Evolutionary conservation across 257 asterid species (phyloP), one percentile per base, ranked within the genome.

Genomic region (Avicennia marina): DNA sequence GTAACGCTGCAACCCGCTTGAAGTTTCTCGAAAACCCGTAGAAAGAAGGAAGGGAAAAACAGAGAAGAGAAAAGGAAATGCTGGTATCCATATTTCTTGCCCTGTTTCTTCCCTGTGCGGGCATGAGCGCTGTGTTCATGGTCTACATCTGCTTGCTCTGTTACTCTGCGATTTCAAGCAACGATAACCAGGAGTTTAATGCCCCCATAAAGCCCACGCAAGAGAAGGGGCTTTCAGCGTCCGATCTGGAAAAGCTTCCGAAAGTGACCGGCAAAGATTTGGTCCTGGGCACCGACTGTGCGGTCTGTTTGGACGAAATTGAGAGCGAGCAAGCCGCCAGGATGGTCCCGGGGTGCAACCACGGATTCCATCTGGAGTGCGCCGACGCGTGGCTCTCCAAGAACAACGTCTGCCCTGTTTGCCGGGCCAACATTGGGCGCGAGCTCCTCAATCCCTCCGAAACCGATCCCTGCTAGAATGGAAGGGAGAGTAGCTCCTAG

Each of bases 81-180:
- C 65, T 78, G 62, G 72, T 84, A 11, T 80, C 95, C 7, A 74
- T 86, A 4, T 86, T 90, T 63, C 88, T 90, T 2, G 94, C 96
- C 5, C 78, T 90, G 53, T 86, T 90, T 45, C 81, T 87, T 1
- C 97, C 97, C 0, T 90, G 96, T 67, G 88, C 79, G 0, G 97
- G 95, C 19, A 86, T 89, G 97, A 69, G 84, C 70, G 95, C 74
- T 0, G 82, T 89, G 3, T 81, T 89, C 58, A 13, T 89, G 11
- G 89, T 89, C 1, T 89, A 89, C 77, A 62, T 83, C 42, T 90
- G 90, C 33, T 10, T 90, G 57, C 71, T 86, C 0, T 90, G 96
- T 83, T 82, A 84, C 62, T 83, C 97, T 2, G 87, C 88, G 2
- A 63, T 65, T 11, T 5, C 20, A 2, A 16, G 7, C 60, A 8